phyloP scores from a whole-genome alignment of 164 flowering plant genomes.

The Malania oleifera region DNA sequence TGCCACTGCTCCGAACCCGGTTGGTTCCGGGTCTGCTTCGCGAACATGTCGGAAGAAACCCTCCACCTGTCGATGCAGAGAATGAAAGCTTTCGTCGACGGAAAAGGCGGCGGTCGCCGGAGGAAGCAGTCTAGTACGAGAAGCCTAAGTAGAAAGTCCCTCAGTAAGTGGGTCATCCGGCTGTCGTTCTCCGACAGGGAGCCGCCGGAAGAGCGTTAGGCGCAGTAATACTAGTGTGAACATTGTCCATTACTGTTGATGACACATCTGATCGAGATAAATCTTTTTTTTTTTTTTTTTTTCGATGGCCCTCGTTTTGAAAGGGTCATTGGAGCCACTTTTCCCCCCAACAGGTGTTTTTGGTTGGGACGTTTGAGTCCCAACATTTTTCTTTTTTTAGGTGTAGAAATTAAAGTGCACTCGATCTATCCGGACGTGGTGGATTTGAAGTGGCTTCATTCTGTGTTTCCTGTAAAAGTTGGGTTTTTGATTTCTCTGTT shows the following conservation, averaged over 20 bases:
- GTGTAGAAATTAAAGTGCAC: constrained; percentile 15
- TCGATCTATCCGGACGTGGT: constrained; percentile 18
- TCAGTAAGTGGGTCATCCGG: constrained; percentile 56
- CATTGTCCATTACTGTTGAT: neutral
- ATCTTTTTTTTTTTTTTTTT: constrained; percentile 7
- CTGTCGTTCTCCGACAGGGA: constrained; percentile 29
- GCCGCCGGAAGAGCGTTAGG: constrained; percentile 39
- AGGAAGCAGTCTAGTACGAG: neutral
- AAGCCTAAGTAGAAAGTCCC: constrained; percentile 20
- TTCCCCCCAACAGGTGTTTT: neutral
- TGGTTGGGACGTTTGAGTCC: neutral
- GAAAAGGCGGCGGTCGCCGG: neutral
- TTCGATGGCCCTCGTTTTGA: neutral
- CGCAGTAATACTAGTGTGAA: constrained; percentile 12
- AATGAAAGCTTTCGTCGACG: constrained; percentile 37
- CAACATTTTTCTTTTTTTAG: neutral
- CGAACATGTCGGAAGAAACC: constrained; percentile 70
- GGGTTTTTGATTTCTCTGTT: neutral
- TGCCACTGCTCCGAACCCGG: constrained; percentile 93
- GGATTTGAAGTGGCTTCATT: constrained; percentile 30
- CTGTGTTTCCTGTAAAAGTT: neutral
- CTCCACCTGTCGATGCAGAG: constrained; percentile 52
- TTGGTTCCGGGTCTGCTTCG: constrained; percentile 90
- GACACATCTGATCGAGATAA: neutral
- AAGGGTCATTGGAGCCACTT: neutral